Percentiles rank a stretch among this genome's conserved stretches.
phyloP scores from a whole-genome alignment of 148 eudicot species.

The Selenicereus undatus region DNA sequence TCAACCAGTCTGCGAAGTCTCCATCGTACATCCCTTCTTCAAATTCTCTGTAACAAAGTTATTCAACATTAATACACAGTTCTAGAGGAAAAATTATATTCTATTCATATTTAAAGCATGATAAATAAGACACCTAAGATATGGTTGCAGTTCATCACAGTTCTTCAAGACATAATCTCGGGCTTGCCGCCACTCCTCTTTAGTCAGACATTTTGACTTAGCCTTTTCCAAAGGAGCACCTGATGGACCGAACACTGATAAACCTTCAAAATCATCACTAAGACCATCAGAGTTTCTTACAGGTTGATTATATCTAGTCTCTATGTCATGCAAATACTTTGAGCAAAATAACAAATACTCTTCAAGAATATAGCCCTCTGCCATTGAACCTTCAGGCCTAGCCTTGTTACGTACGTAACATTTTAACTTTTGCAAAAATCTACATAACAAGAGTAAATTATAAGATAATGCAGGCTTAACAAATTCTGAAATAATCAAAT shows the following conservation, averaged over 20 bases:
- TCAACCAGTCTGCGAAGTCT: too few species aligned
- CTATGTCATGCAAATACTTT: conserved; percentile 8
- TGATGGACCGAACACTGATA: conserved; percentile 3
- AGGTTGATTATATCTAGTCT: too few species aligned
- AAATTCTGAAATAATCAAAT: too few species aligned
- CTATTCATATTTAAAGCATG: too few species aligned
- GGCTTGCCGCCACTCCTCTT: neutral
- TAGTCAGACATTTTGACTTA: neutral
- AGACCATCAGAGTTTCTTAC: neutral
- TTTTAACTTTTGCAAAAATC: neutral
- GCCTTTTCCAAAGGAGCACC: neutral
- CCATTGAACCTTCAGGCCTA: conserved; percentile 5
- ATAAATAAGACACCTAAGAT: neutral
- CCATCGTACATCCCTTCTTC: too few species aligned
- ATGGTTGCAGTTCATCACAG: conserved; percentile 9
- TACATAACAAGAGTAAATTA: neutral
- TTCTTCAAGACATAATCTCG: conserved; percentile 2
- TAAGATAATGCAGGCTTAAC: too few species aligned
- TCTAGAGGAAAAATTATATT: too few species aligned
- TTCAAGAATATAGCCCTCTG: conserved; percentile 15
- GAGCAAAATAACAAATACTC: conserved; percentile 8
- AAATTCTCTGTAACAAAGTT: too few species aligned
- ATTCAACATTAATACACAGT: too few species aligned
- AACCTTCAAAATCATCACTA: conserved; percentile 1
- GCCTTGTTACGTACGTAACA: conserved; percentile 13